Percentiles rank a stretch among this genome's conserved stretches.
Conservation (phyloP, 495 filamentous ascomycete species). For the Extremus antarcticus region DNA sequence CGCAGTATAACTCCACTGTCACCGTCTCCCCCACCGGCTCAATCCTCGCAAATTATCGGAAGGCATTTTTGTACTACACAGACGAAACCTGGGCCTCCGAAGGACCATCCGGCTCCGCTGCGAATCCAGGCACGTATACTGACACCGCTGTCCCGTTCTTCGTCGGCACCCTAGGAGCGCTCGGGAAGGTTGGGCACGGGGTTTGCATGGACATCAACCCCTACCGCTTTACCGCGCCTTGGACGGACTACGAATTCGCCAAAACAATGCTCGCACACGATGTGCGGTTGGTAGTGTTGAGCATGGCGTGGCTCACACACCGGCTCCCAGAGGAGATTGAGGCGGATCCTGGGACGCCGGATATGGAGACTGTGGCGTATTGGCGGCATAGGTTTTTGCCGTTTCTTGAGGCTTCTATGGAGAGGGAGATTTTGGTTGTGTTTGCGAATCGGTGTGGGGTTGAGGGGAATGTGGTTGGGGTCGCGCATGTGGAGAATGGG, state of each 20-base stretch:
- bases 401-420: conserved; percentile 44
- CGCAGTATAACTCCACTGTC: conserved; percentile 74
- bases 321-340: conserved; percentile 37
- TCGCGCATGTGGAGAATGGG: conserved; percentile 34
- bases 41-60: conserved; percentile 74
- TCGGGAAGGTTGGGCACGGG: conserved; percentile 58
- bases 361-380: conserved; percentile 73
- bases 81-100: conserved; percentile 87
- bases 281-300: conserved; percentile 64
- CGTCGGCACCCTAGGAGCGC: conserved; percentile 3
- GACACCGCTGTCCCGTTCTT: conserved; percentile 3
- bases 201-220: conserved; percentile 88
- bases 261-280: conserved; percentile 54
- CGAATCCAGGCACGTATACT: not conserved
- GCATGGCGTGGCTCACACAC: conserved; percentile 79
- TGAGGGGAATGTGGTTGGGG: conserved; percentile 6
- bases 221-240: conserved; percentile 67
- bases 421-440: conserved; percentile 56
- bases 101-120: conserved; percentile 36
- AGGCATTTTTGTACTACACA: conserved; percentile 79
- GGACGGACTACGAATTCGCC: conserved; percentile 76
- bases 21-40: conserved; percentile 63
- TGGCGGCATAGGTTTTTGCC: conserved; percentile 81
- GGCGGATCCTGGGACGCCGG: conserved; percentile 45
- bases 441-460: conserved; percentile 70